phyloP scores from a whole-genome alignment of 1,284 basidiomycete species.

The Salmacisia buchloeana region DNA sequence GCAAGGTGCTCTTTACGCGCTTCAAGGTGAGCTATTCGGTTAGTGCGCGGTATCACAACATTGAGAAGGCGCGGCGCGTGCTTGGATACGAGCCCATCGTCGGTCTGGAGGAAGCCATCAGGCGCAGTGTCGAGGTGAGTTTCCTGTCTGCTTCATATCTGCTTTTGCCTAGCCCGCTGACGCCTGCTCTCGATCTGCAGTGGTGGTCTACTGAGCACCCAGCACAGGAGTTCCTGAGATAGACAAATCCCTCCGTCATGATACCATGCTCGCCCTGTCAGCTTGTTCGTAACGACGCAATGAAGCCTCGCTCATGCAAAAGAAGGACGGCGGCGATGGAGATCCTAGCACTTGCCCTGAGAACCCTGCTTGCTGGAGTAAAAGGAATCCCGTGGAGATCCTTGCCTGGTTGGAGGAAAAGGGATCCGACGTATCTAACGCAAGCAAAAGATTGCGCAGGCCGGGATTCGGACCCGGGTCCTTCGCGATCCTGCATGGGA shows the following conservation, averaged over 20 bases:
- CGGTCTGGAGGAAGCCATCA: conserved; percentile 80
- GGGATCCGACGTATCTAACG: no score
- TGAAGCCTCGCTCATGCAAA: no score
- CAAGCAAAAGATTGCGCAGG: background rate
- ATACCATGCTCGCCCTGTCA: no score
- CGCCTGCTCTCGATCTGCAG: background rate
- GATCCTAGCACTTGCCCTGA: no score
- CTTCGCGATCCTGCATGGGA: background rate
- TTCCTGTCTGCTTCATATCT: background rate
- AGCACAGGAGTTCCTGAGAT: conserved; percentile 4
- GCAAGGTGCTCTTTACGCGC: conserved; percentile 80
- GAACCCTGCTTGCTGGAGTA: no score
- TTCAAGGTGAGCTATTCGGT: conserved; percentile 70
- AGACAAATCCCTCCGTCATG: no score
- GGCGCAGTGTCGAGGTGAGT: conserved; percentile 61
- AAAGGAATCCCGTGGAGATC: no score
- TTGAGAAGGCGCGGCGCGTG: conserved; percentile 85
- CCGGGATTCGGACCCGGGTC: background rate
- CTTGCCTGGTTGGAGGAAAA: no score
- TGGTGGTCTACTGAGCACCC: conserved; percentile 15
- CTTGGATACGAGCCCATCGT: conserved; percentile 89
- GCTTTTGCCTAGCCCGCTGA: background rate
- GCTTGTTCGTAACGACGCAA: no score
- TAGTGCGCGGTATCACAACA: conserved; percentile 77
- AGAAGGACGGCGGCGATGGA: no score